A percentile compares a stretch with the other conserved stretches of the same genome.
These are phyloP conservation scores for Nidularia sp. DNA, from an alignment of 768 basidiomycete genomes.

Conservation along the genomic window DNA sequence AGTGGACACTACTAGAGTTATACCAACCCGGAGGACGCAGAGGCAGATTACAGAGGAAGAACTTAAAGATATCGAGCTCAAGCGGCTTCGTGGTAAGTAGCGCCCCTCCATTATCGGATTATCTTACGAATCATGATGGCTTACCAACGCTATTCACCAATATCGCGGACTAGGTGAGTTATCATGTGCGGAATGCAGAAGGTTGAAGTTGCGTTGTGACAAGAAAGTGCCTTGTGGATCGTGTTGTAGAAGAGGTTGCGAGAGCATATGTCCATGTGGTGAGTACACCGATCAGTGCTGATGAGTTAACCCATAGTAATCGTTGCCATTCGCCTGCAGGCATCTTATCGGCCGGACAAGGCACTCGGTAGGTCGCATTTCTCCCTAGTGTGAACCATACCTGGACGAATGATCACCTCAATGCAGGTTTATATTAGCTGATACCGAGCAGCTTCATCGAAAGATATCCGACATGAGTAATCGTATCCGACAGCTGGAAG, in stretches of 20 bases:
- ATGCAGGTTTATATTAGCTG: constrained; percentile 58
- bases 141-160: not conserved
- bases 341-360: constrained; percentile 47
- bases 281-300: constrained; percentile 5
- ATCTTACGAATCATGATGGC: constrained; percentile 3
- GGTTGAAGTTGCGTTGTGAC: constrained; percentile 48
- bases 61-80: constrained; percentile 47
- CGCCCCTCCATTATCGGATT: not conserved
- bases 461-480: constrained; percentile 67
- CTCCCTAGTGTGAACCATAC: too few species aligned
- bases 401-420: too few species aligned
- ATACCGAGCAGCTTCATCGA: constrained; percentile 60
- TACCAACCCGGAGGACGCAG: constrained; percentile 32
- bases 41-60: constrained; percentile 47
- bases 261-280: constrained; percentile 64
- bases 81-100: constrained; percentile 38
- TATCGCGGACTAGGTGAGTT: constrained; percentile 32
- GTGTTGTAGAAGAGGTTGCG: constrained; percentile 53
- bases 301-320: not conserved
- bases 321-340: constrained; percentile 20
- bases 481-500: constrained; percentile 66
- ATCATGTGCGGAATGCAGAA: constrained; percentile 51
- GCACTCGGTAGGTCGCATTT: constrained; percentile 31
- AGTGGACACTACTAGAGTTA: constrained; percentile 33
- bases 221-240: constrained; percentile 49